phyloP scores from a whole-genome alignment of 2,329 filamentous ascomycete genomes.

The Microdochium nivale region DNA sequence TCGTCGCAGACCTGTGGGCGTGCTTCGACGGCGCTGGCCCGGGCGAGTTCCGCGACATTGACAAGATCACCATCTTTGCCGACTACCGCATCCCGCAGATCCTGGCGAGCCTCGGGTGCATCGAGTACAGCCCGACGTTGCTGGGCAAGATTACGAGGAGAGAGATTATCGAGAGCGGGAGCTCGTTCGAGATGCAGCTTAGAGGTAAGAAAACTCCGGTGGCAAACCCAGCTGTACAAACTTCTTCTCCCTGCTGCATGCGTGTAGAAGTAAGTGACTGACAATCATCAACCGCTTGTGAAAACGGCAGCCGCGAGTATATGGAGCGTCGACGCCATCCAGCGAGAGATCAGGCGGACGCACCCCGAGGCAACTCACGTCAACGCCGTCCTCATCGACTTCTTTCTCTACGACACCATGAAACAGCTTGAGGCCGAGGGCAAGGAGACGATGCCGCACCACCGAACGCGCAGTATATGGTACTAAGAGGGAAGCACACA shows the following conservation, averaged over 20 bases:
- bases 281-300: conserved; percentile 1
- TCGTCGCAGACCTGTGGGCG: conserved; percentile 94
- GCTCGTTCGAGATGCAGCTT: conserved; percentile 77
- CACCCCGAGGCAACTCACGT: conserved; percentile 59
- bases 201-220: conserved; percentile 45
- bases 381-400: conserved; percentile 93
- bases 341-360: conserved; percentile 64
- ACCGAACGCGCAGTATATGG: conserved; percentile 90
- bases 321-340: conserved; percentile 88
- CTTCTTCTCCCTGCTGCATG: too few relatives aligned
- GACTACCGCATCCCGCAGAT: conserved; percentile 97
- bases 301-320: conserved; percentile 66
- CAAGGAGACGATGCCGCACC: conserved; percentile 63
- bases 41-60: conserved; percentile 81
- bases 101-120: conserved; percentile 70
- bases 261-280: too few relatives aligned
- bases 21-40: conserved; percentile 77
- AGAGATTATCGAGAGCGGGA: conserved; percentile 60
- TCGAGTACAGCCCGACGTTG: conserved; percentile 76
- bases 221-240: not conserved
- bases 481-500: too few relatives aligned
- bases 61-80: conserved; percentile 96
- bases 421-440: conserved; percentile 68
- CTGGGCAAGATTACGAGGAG: conserved; percentile 59
- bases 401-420: conserved; percentile 91